A percentile compares a stretch with the other conserved stretches of the same genome.
Conservation (phyloP, 2,329 filamentous ascomycete species). For the Tolypocladium paradoxum region DNA sequence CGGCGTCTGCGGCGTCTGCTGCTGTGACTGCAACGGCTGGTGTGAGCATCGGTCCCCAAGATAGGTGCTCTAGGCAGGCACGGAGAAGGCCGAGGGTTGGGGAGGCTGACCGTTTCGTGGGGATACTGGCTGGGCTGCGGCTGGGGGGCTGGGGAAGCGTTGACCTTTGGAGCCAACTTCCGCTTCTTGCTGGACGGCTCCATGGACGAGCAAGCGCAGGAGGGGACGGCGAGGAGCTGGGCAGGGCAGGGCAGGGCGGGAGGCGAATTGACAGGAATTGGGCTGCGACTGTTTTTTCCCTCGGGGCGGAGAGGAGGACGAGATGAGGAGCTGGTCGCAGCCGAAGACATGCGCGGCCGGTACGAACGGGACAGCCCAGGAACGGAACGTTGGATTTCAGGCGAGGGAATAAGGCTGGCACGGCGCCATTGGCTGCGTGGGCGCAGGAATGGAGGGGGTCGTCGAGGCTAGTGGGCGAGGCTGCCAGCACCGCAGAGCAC, state of each 20-base stretch:
- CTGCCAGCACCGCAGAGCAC: constrained; percentile 16
- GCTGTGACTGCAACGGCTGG: background rate
- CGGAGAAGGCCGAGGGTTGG: constrained; percentile 4
- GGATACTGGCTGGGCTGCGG: constrained; percentile 20
- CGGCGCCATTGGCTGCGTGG: constrained; percentile 3
- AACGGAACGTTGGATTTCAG: constrained; percentile 6
- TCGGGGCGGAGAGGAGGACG: background rate
- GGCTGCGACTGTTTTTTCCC: background rate
- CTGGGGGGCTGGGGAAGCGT: constrained; percentile 18
- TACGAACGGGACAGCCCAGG: constrained; percentile 1
- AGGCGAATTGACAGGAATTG: background rate
- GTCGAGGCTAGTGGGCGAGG: constrained; percentile 14
- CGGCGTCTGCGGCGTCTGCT: constrained; percentile 1
- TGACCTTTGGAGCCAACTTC: constrained; percentile 32
- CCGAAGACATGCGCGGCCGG: background rate
- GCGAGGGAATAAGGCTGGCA: constrained; percentile 16
- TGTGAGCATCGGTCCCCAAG: too few relatives aligned
- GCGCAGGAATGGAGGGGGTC: constrained; percentile 13
- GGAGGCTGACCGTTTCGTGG: constrained; percentile 24
- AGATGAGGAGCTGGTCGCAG: background rate
- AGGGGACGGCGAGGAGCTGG: constrained; percentile 5
- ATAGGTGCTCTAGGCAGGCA: too few relatives aligned
- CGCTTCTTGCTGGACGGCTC: constrained; percentile 32
- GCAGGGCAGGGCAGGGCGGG: background rate
- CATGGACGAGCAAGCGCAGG: constrained; percentile 18